Base-by-base conservation (phyloP, 2,329 filamentous ascomycete genomes). In the Elsinoe arachidis region DNA sequence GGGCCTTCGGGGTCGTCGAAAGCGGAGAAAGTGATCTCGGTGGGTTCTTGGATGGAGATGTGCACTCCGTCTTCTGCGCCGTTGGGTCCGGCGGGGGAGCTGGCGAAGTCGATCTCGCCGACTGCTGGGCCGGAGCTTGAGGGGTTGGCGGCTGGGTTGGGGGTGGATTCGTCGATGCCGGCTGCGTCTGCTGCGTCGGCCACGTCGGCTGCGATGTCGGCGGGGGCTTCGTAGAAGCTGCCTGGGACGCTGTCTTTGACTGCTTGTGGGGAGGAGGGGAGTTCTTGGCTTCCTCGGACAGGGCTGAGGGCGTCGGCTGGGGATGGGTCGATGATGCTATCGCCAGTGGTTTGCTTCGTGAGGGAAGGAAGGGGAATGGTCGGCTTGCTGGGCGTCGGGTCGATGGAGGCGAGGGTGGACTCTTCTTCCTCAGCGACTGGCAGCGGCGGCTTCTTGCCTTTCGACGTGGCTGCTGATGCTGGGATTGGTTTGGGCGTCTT, bases 11-110 rank as follows among this genome's bases (percentile, higher is more conserved):
- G 17, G 26, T 17, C 37, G 30, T 46, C 15, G 10, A 21, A 14
- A 2, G 49, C n/a, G 6, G 51, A 33, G 39, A 38, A 54, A 5
- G 34, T 41, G 2, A 54, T 6, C 17, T 55, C 53, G 19, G 53
- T 55, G 9, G 53, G 53, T 26, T 55, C 53, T n/a, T 55, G 53
- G 38, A 55, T 35, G 3, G 35, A 23, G 14, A 55, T 35, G 12
- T 55, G 37, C 26, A 37, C 33, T 3, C 23, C 21, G 11, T 30
- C 21, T 15, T 34, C 37, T 33, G 37, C 53, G 9, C 9, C 15
- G 14, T 26, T 6, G 19, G 12, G 49, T 3, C 23, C 33, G 33
- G 33, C 3, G n/a, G 21, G 10, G 21, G 47, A 17, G 14, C n/a
- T 14, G 47, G 37, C 34, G 4, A 30, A 30, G 12, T 54, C 35